phyloP scores from a whole-genome alignment of 2,329 filamentous ascomycete genomes.

The Aspergillus awamori region DNA sequence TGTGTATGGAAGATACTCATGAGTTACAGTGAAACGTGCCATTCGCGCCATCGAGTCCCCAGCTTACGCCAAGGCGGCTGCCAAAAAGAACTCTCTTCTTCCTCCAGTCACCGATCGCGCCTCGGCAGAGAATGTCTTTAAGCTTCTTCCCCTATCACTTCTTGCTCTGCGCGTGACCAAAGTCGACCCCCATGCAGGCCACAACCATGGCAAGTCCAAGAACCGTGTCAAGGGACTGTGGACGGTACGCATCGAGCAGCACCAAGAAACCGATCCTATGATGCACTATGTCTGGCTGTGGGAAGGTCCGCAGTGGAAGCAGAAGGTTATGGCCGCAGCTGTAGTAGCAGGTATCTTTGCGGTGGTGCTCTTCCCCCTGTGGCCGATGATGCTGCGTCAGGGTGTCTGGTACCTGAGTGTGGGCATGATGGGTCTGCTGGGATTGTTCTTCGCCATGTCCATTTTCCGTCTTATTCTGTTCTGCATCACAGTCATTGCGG shows the following conservation, averaged over 20 bases:
- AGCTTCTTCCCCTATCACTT: constrained; percentile 90
- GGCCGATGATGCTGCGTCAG: constrained; percentile 86
- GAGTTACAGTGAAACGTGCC: constrained; percentile 80
- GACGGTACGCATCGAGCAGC: constrained; percentile 93
- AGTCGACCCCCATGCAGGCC: constrained; percentile 74
- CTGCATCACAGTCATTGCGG: constrained; percentile 82
- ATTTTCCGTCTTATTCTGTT: constrained; percentile 96
- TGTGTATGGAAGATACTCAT: constrained; percentile 7
- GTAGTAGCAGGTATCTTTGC: constrained; percentile 83
- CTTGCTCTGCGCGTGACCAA: constrained; percentile 89
- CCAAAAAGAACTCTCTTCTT: constrained; percentile 84
- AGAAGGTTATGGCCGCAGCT: constrained; percentile 84
- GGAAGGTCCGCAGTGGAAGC: constrained; percentile 90
- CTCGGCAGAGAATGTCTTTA: constrained; percentile 90
- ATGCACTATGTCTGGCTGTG: constrained; percentile 97
- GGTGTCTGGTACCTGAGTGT: constrained; percentile 98
- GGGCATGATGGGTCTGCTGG: constrained; percentile 85
- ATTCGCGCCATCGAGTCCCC: constrained; percentile 86
- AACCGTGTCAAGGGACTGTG: constrained; percentile 95
- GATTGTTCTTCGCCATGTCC: constrained; percentile 95
- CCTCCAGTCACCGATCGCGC: constrained; percentile 86
- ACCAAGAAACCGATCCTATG: constrained; percentile 71
- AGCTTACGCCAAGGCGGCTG: constrained; percentile 80
- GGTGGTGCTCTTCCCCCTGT: constrained; percentile 91
- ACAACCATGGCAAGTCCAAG: constrained; percentile 65